A percentile compares a stretch with the other conserved stretches of the same genome.
Conservation (phyloP, 1,284 basidiomycete species). For the Gomphus sp. region DNA sequence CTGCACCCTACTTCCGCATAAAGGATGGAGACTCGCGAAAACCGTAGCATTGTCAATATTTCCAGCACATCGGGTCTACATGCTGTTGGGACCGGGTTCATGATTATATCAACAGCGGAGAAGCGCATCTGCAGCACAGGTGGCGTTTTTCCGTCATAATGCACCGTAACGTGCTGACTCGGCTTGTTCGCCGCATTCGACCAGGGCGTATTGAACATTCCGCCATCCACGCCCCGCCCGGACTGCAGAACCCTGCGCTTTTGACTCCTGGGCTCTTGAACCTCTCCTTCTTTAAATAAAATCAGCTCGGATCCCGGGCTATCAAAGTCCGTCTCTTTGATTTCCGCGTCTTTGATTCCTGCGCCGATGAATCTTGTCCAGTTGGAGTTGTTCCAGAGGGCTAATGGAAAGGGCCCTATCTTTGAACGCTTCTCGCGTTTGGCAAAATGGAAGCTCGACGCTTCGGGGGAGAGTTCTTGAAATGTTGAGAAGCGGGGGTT, state of each 20-base stretch:
- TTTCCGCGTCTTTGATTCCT: conserved; percentile 1
- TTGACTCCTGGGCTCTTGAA: not conserved
- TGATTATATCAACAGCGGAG: conserved; percentile 32
- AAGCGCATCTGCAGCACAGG: conserved; percentile 48
- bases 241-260: not conserved
- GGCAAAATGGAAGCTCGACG: conserved; percentile 14
- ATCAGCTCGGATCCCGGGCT: too few relatives aligned
- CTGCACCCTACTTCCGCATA: conserved; percentile 77
- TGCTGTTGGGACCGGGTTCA: conserved; percentile 29
- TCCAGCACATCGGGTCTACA: conserved; percentile 73
- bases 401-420: conserved; percentile 6
- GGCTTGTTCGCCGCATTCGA: conserved; percentile 8
- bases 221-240: too few relatives aligned
- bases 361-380: not conserved
- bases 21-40: conserved; percentile 52
- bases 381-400: not conserved
- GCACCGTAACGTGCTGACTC: conserved; percentile 47
- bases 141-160: conserved; percentile 42
- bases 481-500: conserved; percentile 48
- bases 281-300: too few relatives aligned
- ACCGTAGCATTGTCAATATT: conserved; percentile 71
- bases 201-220: not conserved
- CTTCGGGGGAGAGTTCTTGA: conserved; percentile 37
- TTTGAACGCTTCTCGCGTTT: conserved; percentile 2
- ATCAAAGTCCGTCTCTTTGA: too few relatives aligned